Conservation (phyloP, 2,329 filamentous ascomycete genomes). For the Chaetomiaceae sp. region DNA sequence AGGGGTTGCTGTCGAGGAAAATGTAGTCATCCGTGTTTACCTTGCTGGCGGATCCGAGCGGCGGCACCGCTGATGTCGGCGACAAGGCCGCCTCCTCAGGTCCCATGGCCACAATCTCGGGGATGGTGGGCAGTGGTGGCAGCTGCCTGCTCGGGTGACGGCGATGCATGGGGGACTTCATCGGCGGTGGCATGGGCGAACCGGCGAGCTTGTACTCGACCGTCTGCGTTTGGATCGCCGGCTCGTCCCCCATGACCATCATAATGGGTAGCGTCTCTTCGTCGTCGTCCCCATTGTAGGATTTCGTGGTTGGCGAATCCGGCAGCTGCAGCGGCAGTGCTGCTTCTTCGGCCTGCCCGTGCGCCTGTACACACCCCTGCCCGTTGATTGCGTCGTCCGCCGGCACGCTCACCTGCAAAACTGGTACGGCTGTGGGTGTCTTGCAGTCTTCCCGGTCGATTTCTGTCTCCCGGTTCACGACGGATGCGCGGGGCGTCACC, state of each 20-base stretch:
- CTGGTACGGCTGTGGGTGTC: slow-evolving; percentile 14
- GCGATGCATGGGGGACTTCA: slow-evolving; percentile 18
- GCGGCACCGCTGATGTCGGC: slow-evolving; percentile 12
- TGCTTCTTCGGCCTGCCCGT: slow-evolving; percentile 4
- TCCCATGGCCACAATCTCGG: slow-evolving; percentile 35
- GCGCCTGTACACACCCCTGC: not conserved
- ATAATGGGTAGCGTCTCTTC: slow-evolving; percentile 20
- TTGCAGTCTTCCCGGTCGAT: slow-evolving; percentile 13
- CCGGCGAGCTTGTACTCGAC: not conserved
- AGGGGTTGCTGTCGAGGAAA: slow-evolving; percentile 46
- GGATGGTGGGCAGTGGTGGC: slow-evolving; percentile 39
- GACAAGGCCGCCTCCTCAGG: slow-evolving; percentile 21
- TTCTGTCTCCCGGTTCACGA: slow-evolving; percentile 14
- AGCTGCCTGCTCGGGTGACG: slow-evolving; percentile 22
- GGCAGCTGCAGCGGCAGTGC: slow-evolving; percentile 8
- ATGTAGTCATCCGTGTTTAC: slow-evolving; percentile 39
- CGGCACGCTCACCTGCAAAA: not conserved
- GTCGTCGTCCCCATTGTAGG: slow-evolving; percentile 13
- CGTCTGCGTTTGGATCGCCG: not conserved
- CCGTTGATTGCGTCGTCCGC: not conserved
- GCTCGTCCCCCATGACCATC: slow-evolving; percentile 15
- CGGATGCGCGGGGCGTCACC: slow-evolving; percentile 24
- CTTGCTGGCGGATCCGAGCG: slow-evolving; percentile 9
- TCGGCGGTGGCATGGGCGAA: slow-evolving; percentile 9
- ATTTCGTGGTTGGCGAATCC: slow-evolving; percentile 17